Base-by-base conservation (phyloP, 805 yeast genomes). In the Sugiyamaella lignohabitans region DNA sequence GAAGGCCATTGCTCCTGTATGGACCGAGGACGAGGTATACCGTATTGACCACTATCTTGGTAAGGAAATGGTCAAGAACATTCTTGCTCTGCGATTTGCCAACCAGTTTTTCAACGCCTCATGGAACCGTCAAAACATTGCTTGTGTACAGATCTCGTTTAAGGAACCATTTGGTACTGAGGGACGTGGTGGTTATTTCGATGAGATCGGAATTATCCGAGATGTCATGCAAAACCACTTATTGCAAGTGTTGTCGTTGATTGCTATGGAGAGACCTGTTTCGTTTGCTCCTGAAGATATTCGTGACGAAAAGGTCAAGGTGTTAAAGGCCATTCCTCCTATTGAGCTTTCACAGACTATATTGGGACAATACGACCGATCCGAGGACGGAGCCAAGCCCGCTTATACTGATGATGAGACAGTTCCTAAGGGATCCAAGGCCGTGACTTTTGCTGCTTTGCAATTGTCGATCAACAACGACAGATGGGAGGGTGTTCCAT, bases 151-250 rank as follows among this genome's bases (percentile, higher is more conserved):
- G 72, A 80, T 93, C 56, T 78, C 91, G 11, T 91, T 93, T 75
- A 93, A 93, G 72, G 98, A 93, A 71, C 87, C 93, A n/a, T 93
- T 93, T 59, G 98, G 98, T 47, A 93, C 98, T 36, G 96, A 93
- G 70, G 98, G 98, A 48, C 80, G 98, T 64, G 98, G 98, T 57
- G 98, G 98, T 34, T 93, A 93, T 72, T 93, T 93, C 62, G 98
- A 93, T 68, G 73, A 75, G 47, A 87, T 89, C 60, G 98, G 98
- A 49, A 93, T 93, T 63, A 85, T 93, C 57, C 80, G 98, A 67
- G 98, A 93, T 63, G 98, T 93, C 41, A 91, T 93, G 87, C 98
- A 93, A 73, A 93, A 93, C 75, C 98, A 93, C 70, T 69, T 93
- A 59, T 74, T 91, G 61, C 98, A 93, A 72, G 94, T 91, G 19